These are phyloP conservation scores for Marasmius sp. DNA, from an alignment of 1,284 basidiomycete species.

Conservation along the genomic window DNA sequence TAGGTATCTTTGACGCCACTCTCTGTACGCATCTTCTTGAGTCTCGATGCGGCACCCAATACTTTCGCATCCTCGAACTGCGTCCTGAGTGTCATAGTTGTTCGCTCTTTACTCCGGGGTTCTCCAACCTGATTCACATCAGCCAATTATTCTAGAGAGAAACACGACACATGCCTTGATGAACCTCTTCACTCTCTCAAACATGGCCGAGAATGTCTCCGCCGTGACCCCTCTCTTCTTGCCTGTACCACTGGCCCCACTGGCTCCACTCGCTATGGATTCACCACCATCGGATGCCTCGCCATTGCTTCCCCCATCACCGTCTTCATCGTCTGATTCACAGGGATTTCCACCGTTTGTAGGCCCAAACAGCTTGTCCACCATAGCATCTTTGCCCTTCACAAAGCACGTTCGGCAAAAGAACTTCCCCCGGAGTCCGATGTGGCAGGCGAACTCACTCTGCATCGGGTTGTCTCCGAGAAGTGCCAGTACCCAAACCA, in stretches of 20 bases:
- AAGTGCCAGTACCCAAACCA: constrained; percentile 34
- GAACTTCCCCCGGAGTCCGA: constrained; percentile 35
- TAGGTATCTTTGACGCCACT: constrained; percentile 30
- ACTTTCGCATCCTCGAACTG: constrained; percentile 17
- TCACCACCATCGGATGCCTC: constrained; percentile 6
- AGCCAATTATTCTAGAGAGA: no score
- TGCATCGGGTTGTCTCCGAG: constrained; percentile 48
- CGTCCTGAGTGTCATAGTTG: constrained; percentile 14
- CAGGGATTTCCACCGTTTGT: no score
- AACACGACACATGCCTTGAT: no score
- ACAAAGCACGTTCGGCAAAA: constrained; percentile 40
- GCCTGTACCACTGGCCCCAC: no score
- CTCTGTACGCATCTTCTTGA: constrained; percentile 20
- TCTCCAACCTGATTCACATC: no score
- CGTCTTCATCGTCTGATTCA: constrained; percentile 10
- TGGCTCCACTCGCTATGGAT: background rate
- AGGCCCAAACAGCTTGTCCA: no score
- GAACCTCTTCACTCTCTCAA: background rate
- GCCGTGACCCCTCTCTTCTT: constrained; percentile 1
- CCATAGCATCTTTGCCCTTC: constrained; percentile 18
- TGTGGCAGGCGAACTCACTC: constrained; percentile 42
- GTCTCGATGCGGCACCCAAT: constrained; percentile 15
- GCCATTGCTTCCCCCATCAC: constrained; percentile 1
- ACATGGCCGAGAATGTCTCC: background rate
- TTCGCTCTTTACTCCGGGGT: constrained; percentile 11